Evolutionary conservation across 148 eudicot species (phyloP).

Genomic region (Silene uniflora): DNA sequence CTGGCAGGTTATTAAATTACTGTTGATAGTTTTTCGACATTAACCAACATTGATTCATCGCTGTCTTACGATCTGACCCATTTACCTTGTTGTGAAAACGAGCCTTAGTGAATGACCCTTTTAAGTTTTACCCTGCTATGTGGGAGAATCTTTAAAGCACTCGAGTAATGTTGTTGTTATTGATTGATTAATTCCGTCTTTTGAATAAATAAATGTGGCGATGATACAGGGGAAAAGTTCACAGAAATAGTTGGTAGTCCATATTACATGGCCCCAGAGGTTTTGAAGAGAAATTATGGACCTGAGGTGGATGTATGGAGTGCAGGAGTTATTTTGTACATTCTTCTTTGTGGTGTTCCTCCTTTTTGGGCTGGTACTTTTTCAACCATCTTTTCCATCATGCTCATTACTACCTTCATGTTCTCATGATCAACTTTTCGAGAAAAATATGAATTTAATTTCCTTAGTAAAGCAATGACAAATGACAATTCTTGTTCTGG

Average conservation of each 20-base stretch:
- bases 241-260: slow-evolving; percentile 91
- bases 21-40: too few relatives aligned
- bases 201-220: too few relatives aligned
- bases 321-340: slow-evolving; percentile 84
- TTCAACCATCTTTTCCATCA: slow-evolving; percentile 5
- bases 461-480: too few relatives aligned
- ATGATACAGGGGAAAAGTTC: slow-evolving; percentile 58
- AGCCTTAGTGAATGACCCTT: too few relatives aligned
- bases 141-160: too few relatives aligned
- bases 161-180: too few relatives aligned
- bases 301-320: slow-evolving; percentile 93
- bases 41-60: background rate
- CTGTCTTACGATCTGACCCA: background rate
- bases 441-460: too few relatives aligned
- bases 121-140: too few relatives aligned
- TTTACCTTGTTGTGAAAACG: too few relatives aligned
- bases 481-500: too few relatives aligned
- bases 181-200: too few relatives aligned
- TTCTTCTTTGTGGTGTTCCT: slow-evolving; percentile 85
- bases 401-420: background rate
- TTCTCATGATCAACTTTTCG: background rate
- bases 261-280: slow-evolving; percentile 96
- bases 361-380: slow-evolving; percentile 90
- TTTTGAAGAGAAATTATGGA: slow-evolving; percentile 76
- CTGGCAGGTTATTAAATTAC: too few relatives aligned